Evolutionary conservation across 1,139 yeast genomes (phyloP), one percentile per base, ranked within the genome.

Genomic region (Neolecta irregularis): DNA sequence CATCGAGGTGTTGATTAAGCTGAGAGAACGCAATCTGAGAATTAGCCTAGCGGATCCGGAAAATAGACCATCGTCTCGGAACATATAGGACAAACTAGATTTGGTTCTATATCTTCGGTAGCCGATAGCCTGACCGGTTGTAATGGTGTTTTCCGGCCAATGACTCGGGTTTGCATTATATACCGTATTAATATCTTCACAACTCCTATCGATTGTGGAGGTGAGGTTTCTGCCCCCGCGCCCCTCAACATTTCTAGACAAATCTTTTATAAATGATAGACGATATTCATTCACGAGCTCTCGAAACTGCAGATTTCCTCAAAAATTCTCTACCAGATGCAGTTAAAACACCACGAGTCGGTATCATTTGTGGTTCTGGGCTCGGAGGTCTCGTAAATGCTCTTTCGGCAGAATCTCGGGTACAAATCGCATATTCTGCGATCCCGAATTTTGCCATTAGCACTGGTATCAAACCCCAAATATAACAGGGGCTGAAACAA

Each of bases 331-430:
- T 53, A n/a, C 54, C 58, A 4, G 42, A 25, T n/a, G 48, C 43
- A 11, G 45, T 52, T 18, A 37, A 41, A 26, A 39, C 49, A 20
- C 88, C 91, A 1, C 60, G 71, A 40, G 75, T 71, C 1, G 68
- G 85, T 48, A 76, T 88, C 45, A 77, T 88, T 35, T 85, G 96
- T 59, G 96, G 98, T 4, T 80, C 95, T 3, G 96, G 96, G 0
- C 63, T 88, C 11, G 93, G 94, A 6, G 93, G 93, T 0, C 74
- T 88, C 36, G 76, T 88, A 1, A 61, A 69, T 35, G 56, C 64
- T 43, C 52, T 75, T 40, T n/a, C n/a, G n/a, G n/a, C n/a, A n/a
- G 54, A 57, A 24, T 48, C 59, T 1, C 54, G 61, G 42, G 54
- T 68, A 28, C 69, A 65, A 46, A 63, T 88, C 23, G 59, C 74